These are phyloP conservation scores for Lasiosphaeria miniovina DNA, from an alignment of 495 filamentous ascomycete genomes.

Conservation along the genomic window DNA sequence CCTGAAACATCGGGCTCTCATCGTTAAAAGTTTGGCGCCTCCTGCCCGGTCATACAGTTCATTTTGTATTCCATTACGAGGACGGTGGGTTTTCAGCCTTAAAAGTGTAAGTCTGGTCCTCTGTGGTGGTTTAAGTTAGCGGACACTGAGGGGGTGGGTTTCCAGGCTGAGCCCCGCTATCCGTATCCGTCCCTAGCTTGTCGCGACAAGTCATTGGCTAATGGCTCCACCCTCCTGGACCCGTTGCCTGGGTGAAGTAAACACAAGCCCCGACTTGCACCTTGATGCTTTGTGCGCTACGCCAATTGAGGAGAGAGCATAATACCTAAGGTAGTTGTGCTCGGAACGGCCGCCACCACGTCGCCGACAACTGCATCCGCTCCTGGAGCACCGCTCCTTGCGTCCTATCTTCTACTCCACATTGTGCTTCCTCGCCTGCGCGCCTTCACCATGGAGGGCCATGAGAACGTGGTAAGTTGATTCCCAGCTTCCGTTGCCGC, in stretches of 20 bases:
- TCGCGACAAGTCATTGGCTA: slow-evolving; percentile 13
- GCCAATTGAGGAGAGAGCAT: slow-evolving; percentile 30
- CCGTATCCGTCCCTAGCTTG: no score
- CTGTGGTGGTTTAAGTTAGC: no score
- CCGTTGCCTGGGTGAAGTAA: slow-evolving; percentile 33
- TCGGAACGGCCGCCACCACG: slow-evolving; percentile 25
- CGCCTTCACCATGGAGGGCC: slow-evolving; percentile 38
- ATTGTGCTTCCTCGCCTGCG: slow-evolving; percentile 28
- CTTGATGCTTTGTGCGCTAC: slow-evolving; percentile 24
- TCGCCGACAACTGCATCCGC: slow-evolving; percentile 23
- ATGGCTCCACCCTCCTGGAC: slow-evolving; percentile 6
- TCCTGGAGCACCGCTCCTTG: slow-evolving; percentile 33
- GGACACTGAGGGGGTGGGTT: no score
- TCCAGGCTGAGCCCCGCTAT: not conserved
- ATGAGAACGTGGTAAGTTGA: slow-evolving; percentile 39
- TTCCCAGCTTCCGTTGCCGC: slow-evolving; percentile 3
- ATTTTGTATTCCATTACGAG: no score
- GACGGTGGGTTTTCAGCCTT: no score
- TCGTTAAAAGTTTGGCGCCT: no score
- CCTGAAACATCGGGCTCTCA: no score
- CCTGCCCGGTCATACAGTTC: no score
- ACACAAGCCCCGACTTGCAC: slow-evolving; percentile 9
- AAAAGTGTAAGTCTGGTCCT: no score
- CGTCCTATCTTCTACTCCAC: slow-evolving; percentile 31
- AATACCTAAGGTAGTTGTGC: slow-evolving; percentile 13